Evolutionary conservation across 2,329 filamentous ascomycete species (phyloP).

Genomic region (Neonectria faginata): DNA sequence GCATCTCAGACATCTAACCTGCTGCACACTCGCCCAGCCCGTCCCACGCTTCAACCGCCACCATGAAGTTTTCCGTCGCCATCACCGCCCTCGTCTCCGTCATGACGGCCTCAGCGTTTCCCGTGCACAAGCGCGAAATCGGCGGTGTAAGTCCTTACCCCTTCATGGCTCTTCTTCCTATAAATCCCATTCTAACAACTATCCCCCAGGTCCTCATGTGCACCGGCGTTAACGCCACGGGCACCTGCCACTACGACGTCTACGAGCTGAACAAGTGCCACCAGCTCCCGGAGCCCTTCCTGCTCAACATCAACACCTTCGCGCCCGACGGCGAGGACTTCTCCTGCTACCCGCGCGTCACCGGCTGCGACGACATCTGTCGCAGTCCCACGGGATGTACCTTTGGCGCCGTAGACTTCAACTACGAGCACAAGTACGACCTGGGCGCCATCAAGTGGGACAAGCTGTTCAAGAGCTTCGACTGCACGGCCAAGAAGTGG

Average conservation of each 20-base stretch:
- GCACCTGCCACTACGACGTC: conserved; percentile 57
- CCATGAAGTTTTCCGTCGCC: conserved; percentile 48
- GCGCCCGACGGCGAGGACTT: conserved; percentile 63
- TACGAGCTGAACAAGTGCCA: conserved; percentile 60
- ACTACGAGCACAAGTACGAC: conserved; percentile 61
- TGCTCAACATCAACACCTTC: conserved; percentile 60
- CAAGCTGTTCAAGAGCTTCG: conserved; percentile 51
- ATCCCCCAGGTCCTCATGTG: conserved; percentile 60
- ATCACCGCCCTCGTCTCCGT: conserved; percentile 39
- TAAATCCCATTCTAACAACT: conserved; percentile 8
- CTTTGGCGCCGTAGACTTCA: conserved; percentile 60
- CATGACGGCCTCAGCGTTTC: conserved; percentile 42
- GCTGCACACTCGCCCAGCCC: conserved; percentile 1
- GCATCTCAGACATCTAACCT: conserved; percentile 22
- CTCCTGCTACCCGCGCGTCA: conserved; percentile 59
- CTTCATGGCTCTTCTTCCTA: neutral
- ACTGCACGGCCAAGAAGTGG: conserved; percentile 44
- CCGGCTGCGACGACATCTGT: conserved; percentile 58
- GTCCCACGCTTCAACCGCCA: conserved; percentile 11
- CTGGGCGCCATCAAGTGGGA: conserved; percentile 60
- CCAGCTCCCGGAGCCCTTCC: conserved; percentile 57
- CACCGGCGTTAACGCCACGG: conserved; percentile 62
- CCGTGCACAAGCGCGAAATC: conserved; percentile 55
- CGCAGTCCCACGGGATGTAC: conserved; percentile 65
- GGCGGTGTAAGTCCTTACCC: conserved; percentile 58